A percentile compares a stretch with the other conserved stretches of the same genome.
Evolutionary conservation across 2,329 filamentous ascomycete genomes (phyloP).

Genomic region (Coniochaeta ligniaria): DNA sequence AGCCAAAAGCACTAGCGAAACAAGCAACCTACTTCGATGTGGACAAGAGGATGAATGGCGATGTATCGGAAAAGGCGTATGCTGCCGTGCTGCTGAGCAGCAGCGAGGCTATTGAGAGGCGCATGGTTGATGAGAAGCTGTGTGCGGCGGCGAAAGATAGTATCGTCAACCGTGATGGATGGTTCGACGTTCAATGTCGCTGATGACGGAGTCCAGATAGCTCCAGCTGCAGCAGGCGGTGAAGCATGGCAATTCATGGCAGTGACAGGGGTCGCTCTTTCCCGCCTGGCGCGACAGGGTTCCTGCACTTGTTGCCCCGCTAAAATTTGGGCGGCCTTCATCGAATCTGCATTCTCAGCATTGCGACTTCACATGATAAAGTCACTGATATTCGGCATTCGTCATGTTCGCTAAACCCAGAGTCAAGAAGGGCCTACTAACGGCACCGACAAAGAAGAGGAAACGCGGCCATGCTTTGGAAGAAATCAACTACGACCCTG

Average conservation of each 20-base stretch:
- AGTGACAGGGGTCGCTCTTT: not conserved
- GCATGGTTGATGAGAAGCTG: conserved; percentile 35
- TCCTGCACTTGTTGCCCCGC: not conserved
- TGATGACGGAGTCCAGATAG: not conserved
- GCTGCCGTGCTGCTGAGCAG: conserved; percentile 48
- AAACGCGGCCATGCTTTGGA: conserved; percentile 56
- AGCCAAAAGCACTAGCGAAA: too few species aligned
- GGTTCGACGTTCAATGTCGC: not conserved
- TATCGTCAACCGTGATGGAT: conserved; percentile 5
- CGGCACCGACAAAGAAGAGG: conserved; percentile 58
- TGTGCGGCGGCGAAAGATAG: conserved; percentile 4
- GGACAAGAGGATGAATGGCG: conserved; percentile 84
- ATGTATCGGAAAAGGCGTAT: conserved; percentile 76
- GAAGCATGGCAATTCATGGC: not conserved
- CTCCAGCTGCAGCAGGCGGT: not conserved
- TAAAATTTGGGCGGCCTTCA: conserved; percentile 1
- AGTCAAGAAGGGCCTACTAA: conserved; percentile 49
- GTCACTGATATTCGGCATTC: not conserved
- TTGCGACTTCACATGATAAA: not conserved
- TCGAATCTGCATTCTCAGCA: not conserved
- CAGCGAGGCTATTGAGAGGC: conserved; percentile 41
- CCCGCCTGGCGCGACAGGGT: not conserved
- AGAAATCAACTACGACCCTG: conserved; percentile 78
- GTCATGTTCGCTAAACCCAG: conserved; percentile 44
- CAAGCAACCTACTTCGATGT: conserved; percentile 61